Conservation (phyloP, 345 rosid genomes). For the Moricandia arvensis region DNA sequence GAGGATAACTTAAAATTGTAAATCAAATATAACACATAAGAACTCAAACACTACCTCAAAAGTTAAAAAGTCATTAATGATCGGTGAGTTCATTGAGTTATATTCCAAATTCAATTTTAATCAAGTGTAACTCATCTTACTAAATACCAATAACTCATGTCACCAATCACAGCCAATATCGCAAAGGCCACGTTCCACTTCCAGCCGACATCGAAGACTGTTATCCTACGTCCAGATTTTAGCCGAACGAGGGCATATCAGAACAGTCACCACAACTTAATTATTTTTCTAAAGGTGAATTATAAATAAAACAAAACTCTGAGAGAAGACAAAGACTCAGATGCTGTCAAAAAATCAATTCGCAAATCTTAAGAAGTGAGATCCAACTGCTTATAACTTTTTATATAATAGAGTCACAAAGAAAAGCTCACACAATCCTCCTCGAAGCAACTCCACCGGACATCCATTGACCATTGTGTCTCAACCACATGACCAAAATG, state of each 20-base stretch:
- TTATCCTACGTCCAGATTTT: conserved; percentile 3
- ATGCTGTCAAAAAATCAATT: not conserved
- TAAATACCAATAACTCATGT: too few relatives aligned
- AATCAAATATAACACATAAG: too few relatives aligned
- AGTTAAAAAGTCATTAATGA: too few relatives aligned
- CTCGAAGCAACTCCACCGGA: conserved; percentile 26
- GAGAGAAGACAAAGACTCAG: conserved; percentile 1
- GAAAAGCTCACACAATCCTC: conserved; percentile 28
- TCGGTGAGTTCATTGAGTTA: too few relatives aligned
- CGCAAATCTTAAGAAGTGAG: conserved; percentile 17
- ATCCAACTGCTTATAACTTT: conserved; percentile 14
- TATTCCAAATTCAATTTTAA: too few relatives aligned
- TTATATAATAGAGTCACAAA: conserved; percentile 2
- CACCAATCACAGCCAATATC: too few relatives aligned
- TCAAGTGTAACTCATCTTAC: too few relatives aligned
- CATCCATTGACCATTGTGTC: conserved; percentile 8
- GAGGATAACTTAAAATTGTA: too few relatives aligned
- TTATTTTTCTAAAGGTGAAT: not conserved
- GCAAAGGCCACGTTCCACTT: conserved; percentile 14
- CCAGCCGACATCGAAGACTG: conserved; percentile 20
- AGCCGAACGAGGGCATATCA: conserved; percentile 17
- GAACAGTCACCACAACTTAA: conserved; percentile 8
- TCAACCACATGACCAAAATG: not conserved
- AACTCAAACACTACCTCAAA: too few relatives aligned
- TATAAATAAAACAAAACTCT: not conserved